Evolutionary conservation across 2,329 filamentous ascomycete species (phyloP).

Genomic region (Monascus ruber): DNA sequence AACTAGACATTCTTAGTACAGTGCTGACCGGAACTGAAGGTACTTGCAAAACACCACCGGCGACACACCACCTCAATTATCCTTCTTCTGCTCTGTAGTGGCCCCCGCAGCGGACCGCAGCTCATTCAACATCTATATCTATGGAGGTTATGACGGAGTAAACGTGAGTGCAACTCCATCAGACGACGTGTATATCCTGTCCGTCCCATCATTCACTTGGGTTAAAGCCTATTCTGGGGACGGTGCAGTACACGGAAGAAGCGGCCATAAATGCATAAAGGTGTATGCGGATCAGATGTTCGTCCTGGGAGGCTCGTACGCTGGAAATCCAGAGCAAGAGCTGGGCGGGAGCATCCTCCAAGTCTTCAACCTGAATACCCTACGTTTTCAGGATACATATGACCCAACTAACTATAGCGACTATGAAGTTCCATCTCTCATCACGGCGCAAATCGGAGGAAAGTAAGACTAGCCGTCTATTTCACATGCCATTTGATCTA

Average conservation of each 20-base stretch:
- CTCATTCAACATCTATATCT: constrained; percentile 40
- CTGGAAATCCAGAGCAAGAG: constrained; percentile 8
- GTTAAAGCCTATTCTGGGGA: constrained; percentile 26
- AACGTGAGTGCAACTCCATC: constrained; percentile 15
- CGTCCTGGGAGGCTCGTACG: constrained; percentile 22
- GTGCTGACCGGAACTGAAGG: constrained; percentile 13
- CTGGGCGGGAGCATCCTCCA: constrained; percentile 38
- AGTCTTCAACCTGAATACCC: constrained; percentile 30
- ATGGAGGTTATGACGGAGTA: constrained; percentile 35
- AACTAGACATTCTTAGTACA: not conserved
- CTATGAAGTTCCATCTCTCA: constrained; percentile 18
- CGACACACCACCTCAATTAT: constrained; percentile 22
- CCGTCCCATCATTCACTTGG: constrained; percentile 38
- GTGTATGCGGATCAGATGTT: constrained; percentile 40
- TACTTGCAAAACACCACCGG: constrained; percentile 32
- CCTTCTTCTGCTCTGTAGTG: constrained; percentile 31
- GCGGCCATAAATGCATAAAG: constrained; percentile 22
- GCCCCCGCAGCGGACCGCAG: constrained; percentile 26
- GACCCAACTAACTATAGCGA: constrained; percentile 18
- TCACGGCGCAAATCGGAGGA: constrained; percentile 24
- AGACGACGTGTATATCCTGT: constrained; percentile 38
- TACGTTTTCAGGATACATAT: constrained; percentile 20
- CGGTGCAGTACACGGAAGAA: constrained; percentile 4
- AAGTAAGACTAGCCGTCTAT: constrained; percentile 12
- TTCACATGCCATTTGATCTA: not conserved